Conservation (phyloP, 1,284 basidiomycete genomes). For the Volvariella volvacea region DNA sequence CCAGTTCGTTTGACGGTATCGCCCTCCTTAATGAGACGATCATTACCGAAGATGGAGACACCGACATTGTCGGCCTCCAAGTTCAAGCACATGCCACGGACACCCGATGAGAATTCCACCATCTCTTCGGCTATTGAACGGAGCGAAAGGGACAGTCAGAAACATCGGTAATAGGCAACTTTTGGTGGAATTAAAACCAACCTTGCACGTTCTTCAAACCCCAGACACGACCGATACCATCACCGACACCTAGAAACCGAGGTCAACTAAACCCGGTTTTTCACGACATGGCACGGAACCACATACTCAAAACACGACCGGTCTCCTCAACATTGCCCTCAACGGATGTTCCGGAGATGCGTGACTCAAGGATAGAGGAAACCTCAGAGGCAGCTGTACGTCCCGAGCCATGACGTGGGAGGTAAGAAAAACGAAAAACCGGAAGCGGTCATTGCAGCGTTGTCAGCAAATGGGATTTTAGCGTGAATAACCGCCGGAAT, state of each 20-base stretch:
- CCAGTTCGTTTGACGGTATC: slow-evolving; percentile 99
- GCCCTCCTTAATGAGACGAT: slow-evolving; percentile 99
- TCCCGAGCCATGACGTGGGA: slow-evolving; percentile 34
- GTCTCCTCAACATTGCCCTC: slow-evolving; percentile 98
- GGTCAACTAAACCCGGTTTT: slow-evolving; percentile 11
- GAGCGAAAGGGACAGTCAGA: slow-evolving; percentile 11
- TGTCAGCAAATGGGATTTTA: slow-evolving; percentile 9
- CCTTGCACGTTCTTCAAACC: slow-evolving; percentile 88
- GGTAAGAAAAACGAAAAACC: slow-evolving; percentile 17
- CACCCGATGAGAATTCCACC: slow-evolving; percentile 99
- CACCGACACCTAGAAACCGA: slow-evolving; percentile 80
- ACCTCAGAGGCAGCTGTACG: slow-evolving; percentile 93
- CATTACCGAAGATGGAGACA: slow-evolving; percentile 99
- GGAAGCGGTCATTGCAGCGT: slow-evolving; percentile 6
- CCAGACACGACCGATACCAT: slow-evolving; percentile 99
- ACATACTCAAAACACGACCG: slow-evolving; percentile 93
- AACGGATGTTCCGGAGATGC: slow-evolving; percentile 89
- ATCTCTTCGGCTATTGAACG: slow-evolving; percentile 88
- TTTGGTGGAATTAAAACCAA: slow-evolving; percentile 24
- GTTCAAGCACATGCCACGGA: slow-evolving; percentile 99
- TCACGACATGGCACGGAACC: slow-evolving; percentile 14
- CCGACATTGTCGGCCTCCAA: slow-evolving; percentile 99
- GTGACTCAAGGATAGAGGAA: slow-evolving; percentile 96
- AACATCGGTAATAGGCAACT: slow-evolving; percentile 3
- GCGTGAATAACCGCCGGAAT: slow-evolving; percentile 16